A percentile compares a stretch with the other conserved stretches of the same genome.
Conservation (phyloP, 1,139 yeast species). For the Magnusiomyces tetraspermus region DNA sequence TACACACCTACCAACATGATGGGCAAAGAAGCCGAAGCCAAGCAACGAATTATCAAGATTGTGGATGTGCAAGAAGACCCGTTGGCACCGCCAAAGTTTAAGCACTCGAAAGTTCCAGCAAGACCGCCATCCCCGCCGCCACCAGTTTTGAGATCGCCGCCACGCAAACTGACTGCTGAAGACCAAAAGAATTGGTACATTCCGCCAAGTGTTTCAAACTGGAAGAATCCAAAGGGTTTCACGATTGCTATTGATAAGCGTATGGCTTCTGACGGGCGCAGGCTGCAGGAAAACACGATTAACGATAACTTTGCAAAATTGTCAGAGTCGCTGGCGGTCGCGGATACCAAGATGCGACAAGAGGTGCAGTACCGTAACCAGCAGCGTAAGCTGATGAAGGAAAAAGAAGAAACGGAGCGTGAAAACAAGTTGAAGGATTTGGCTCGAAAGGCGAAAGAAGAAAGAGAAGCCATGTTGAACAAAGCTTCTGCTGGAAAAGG, state of each 20-base stretch:
- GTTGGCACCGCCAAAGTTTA: slow-evolving; percentile 72
- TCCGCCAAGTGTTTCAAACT: slow-evolving; percentile 86
- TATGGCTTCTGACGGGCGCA: slow-evolving; percentile 49
- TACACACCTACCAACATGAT: slow-evolving; percentile 41
- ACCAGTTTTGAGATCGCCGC: slow-evolving; percentile 42
- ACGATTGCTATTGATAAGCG: slow-evolving; percentile 76
- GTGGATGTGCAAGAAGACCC: slow-evolving; percentile 69
- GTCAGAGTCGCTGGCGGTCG: slow-evolving; percentile 63
- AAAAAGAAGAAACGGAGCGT: slow-evolving; percentile 47
- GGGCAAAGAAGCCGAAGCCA: slow-evolving; percentile 24
- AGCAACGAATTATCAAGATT: slow-evolving; percentile 43
- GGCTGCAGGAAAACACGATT: slow-evolving; percentile 32
- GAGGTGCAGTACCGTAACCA: slow-evolving; percentile 56
- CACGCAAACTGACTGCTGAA: slow-evolving; percentile 54
- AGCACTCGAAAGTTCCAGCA: slow-evolving; percentile 63
- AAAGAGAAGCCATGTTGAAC: slow-evolving; percentile 16
- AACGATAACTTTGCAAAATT: slow-evolving; percentile 56
- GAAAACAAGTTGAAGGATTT: slow-evolving; percentile 50
- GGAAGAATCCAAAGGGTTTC: slow-evolving; percentile 93
- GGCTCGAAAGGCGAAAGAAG: slow-evolving; percentile 49
- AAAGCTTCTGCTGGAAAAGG: not conserved
- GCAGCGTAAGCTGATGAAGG: slow-evolving; percentile 44
- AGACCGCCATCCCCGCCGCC: slow-evolving; percentile 63
- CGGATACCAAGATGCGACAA: slow-evolving; percentile 65
- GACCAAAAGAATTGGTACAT: slow-evolving; percentile 79